These are phyloP conservation scores for Paspalum notatum DNA, from an alignment of 176 grass and related monocot species.

Conservation along the genomic window DNA sequence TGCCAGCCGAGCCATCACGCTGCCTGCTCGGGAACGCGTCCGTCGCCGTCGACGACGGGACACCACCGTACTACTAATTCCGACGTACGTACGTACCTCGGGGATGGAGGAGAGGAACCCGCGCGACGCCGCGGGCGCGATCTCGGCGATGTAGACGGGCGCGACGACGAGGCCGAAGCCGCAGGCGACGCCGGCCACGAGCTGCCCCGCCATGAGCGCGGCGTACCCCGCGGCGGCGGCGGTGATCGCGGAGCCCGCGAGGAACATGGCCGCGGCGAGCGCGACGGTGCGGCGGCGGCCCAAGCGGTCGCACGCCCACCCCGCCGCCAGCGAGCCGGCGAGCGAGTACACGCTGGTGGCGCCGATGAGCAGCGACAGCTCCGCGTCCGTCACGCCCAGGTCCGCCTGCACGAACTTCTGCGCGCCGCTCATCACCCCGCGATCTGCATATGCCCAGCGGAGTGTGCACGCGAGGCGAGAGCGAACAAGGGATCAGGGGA, in stretches of 20 bases:
- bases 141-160: constrained; percentile 66
- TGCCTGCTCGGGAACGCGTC: too few species aligned
- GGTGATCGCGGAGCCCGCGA: constrained; percentile 50
- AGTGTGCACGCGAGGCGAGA: not conserved
- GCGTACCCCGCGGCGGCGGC: constrained; percentile 46
- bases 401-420: constrained; percentile 54
- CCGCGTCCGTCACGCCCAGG: constrained; percentile 48
- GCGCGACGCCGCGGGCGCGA: constrained; percentile 54
- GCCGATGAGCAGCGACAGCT: constrained; percentile 69
- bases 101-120: constrained; percentile 69
- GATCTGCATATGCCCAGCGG: constrained; percentile 26
- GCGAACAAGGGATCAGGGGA: not conserved
- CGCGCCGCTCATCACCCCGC: constrained; percentile 74
- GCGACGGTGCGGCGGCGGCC: constrained; percentile 55
- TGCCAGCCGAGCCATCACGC: too few species aligned
- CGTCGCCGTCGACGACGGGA: not conserved
- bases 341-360: constrained; percentile 67
- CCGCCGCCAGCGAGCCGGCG: constrained; percentile 65
- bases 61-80: too few species aligned
- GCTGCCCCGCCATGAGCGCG: constrained; percentile 51
- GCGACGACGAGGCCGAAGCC: constrained; percentile 59
- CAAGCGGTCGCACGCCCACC: constrained; percentile 58
- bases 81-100: constrained; percentile 32
- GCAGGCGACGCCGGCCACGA: constrained; percentile 61
- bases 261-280: constrained; percentile 58